Evolutionary conservation across 495 filamentous ascomycete genomes (phyloP), one percentile per base, ranked within the genome.

Genomic region (Daldinia grandis): DNA sequence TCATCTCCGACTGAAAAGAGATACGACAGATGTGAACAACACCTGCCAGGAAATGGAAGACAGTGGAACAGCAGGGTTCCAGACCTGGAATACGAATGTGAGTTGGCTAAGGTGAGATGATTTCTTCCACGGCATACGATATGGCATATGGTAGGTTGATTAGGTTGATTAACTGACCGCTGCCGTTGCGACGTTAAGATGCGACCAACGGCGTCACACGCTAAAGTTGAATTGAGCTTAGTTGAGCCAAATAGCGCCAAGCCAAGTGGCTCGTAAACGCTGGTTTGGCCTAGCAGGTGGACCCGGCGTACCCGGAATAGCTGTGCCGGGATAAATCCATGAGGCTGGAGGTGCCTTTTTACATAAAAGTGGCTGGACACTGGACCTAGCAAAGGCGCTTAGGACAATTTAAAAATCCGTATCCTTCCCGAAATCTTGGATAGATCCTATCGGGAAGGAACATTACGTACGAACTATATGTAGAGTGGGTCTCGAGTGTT

Each of bases 21-120:
- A 44, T 19, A 37, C 8, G 37, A 28, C 24, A 59, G 30, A 28
- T 27, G 25, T 50, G 17, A 21, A 27, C 3, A 55, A 33, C 63
- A 37, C 27, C 53, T 27, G 54, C 44, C 17, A 59, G 47, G 37
- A 12, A 44, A 61, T 61, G 50, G 38, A 50, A 56, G 37, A 53
- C 4, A 50, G 69, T 64, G 65, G 70, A 24, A 73, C 62, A 49
- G 66, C 62, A 73, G 40, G 67, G 62, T 42, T 42, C 58, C 35
- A 47, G 42, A 47, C 8, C 35, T 37, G 7, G 53, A 33, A 53
- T 53, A 53, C 50, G 15, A 53, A 27, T n/a, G 2, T 47, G 42
- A 47, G 42, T 47, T 24, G 42, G 42, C 42, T 17, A 21, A 47
- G 42, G 17, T 47, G 42, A 47, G n/a, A 30, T 17, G 49, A 15